Percentiles rank a stretch among this genome's conserved stretches.
Conservation (phyloP, 495 filamentous ascomycete genomes). For the Daldinia caldariorum region DNA sequence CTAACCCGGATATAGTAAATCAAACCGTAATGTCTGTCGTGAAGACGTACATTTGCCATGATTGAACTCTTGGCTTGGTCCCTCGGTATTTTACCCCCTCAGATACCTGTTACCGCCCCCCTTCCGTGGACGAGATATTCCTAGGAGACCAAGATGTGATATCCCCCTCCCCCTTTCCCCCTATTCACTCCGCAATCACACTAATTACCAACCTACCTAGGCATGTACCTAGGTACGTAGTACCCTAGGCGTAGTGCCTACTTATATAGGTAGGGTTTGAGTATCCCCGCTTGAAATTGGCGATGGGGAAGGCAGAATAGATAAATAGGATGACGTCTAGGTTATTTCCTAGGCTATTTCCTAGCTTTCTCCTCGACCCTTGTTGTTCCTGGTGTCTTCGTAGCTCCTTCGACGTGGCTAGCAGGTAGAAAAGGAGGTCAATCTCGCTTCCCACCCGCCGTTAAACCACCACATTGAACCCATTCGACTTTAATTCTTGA, state of each 20-base stretch:
- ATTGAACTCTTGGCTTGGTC: constrained; percentile 6
- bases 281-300: constrained; percentile 34
- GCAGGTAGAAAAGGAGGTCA: background rate
- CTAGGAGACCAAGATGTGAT: background rate
- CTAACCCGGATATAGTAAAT: constrained; percentile 26
- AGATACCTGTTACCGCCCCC: background rate
- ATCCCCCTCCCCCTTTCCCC: constrained; percentile 24
- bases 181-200: constrained; percentile 2
- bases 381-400: background rate
- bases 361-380: background rate
- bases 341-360: constrained; percentile 6
- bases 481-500: background rate
- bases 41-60: background rate
- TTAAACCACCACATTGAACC: background rate
- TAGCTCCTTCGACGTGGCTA: background rate
- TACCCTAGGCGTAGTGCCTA: too few relatives aligned
- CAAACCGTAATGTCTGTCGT: constrained; percentile 3
- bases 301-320: constrained; percentile 26
- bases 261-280: background rate
- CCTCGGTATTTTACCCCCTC: constrained; percentile 10
- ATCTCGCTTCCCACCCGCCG: background rate
- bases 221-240: too few relatives aligned
- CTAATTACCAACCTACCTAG: background rate
- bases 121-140: background rate
- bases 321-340: constrained; percentile 42